These are phyloP conservation scores for Trichomonas vaginalis DNA, from an alignment of 208 protist genomes.

Conservation along the genomic window DNA sequence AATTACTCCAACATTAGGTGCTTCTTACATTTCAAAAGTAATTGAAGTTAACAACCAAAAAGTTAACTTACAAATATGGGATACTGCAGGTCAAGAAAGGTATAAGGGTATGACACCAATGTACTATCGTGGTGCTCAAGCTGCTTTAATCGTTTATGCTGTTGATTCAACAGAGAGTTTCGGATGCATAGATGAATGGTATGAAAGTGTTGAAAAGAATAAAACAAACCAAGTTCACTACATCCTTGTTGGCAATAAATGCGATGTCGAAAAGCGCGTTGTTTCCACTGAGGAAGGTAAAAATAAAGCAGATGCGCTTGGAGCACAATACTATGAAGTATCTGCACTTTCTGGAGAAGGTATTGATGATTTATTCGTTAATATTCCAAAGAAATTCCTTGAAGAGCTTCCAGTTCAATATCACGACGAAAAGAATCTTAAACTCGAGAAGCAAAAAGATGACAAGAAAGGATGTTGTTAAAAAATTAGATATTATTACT, in stretches of 20 bases:
- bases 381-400: background rate
- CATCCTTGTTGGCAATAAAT: conserved; percentile 10
- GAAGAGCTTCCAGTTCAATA: background rate
- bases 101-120: background rate
- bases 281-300: background rate
- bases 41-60: background rate
- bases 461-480: background rate
- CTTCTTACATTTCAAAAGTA: background rate
- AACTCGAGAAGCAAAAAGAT: background rate
- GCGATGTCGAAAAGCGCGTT: background rate
- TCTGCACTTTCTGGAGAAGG: background rate
- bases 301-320: background rate
- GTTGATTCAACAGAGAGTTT: background rate
- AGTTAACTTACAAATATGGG: conserved; percentile 4
- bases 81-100: background rate
- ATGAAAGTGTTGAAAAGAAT: background rate
- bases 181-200: background rate
- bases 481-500: too few relatives aligned
- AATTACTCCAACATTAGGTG: background rate
- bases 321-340: background rate
- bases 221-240: background rate
- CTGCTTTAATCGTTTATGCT: background rate
- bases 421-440: background rate
- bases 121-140: background rate
- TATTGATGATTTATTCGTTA: background rate